These are phyloP conservation scores for Heterobasidion occidentale DNA, from an alignment of 1,284 basidiomycete species.

Conservation along the genomic window DNA sequence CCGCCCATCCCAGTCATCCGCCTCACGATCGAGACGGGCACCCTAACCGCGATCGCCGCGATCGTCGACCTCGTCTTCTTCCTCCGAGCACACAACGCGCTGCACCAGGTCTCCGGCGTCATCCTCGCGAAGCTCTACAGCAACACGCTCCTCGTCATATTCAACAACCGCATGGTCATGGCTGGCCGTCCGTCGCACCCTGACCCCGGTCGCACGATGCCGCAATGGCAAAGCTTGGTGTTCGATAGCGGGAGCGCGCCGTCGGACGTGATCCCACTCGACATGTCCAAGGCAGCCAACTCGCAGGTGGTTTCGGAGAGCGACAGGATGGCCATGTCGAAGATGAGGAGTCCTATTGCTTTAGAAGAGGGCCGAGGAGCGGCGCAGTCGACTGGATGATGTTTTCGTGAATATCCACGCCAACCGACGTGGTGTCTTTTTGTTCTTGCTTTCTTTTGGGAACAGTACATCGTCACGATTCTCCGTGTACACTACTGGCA, in stretches of 20 bases:
- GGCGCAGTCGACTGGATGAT: no score
- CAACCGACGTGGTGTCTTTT: no score
- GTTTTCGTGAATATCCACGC: no score
- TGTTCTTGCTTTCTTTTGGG: no score
- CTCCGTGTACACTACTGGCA: no score
- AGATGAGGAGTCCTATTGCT: no score
- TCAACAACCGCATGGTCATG: constrained; percentile 9
- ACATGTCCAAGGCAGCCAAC: neutral
- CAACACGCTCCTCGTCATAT: constrained; percentile 9
- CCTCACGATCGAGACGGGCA: neutral
- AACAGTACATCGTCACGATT: no score
- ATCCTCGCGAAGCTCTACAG: constrained; percentile 10
- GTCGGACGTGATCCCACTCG: neutral
- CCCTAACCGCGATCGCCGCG: constrained; percentile 5
- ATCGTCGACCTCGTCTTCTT: constrained; percentile 8
- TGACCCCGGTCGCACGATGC: neutral
- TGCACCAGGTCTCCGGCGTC: constrained; percentile 1
- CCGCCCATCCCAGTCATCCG: neutral
- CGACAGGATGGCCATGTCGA: no score
- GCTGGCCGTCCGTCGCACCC: neutral
- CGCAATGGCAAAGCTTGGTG: neutral
- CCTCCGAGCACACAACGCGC: constrained; percentile 8
- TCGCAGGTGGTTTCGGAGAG: neutral
- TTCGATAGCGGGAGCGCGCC: neutral
- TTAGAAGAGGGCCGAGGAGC: no score